phyloP scores from a whole-genome alignment of 2,329 filamentous ascomycete species.

The Arthrobotrys sinensis region DNA sequence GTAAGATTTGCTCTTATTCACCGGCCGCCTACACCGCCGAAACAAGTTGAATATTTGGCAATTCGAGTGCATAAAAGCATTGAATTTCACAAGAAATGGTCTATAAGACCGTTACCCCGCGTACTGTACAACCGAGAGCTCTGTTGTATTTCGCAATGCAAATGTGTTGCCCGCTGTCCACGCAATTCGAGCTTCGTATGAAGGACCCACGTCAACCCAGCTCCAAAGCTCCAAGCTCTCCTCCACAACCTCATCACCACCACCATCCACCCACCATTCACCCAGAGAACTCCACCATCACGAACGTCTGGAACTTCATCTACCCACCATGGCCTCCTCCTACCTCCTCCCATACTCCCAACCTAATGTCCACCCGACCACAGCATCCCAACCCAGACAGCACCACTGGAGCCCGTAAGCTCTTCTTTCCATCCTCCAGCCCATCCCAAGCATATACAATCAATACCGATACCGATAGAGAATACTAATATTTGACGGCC shows the following conservation, averaged over 20 bases:
- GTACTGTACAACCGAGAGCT: neutral
- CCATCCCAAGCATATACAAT: neutral
- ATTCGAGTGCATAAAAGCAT: too few relatives aligned
- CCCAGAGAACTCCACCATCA: neutral
- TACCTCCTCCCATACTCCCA: slow-evolving; percentile 55
- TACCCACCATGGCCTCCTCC: slow-evolving; percentile 53
- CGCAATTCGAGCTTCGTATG: slow-evolving; percentile 54
- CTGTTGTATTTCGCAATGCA: slow-evolving; percentile 42
- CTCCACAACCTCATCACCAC: slow-evolving; percentile 21
- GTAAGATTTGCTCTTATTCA: too few relatives aligned
- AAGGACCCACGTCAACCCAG: slow-evolving; percentile 48
- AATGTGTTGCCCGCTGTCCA: slow-evolving; percentile 43
- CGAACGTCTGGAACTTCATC: slow-evolving; percentile 2
- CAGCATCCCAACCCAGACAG: slow-evolving; percentile 61
- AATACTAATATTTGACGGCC: slow-evolving; percentile 28
- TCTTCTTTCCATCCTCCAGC: slow-evolving; percentile 10
- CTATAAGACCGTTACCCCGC: too few relatives aligned
- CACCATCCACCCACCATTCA: slow-evolving; percentile 1
- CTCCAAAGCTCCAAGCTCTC: slow-evolving; percentile 42
- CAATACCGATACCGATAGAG: neutral
- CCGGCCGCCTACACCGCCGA: too few relatives aligned
- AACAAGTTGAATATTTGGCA: too few relatives aligned
- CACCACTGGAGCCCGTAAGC: slow-evolving; percentile 64
- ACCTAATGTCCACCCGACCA: slow-evolving; percentile 42
- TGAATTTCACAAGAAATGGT: too few relatives aligned